Evolutionary conservation across 208 protist species (phyloP), one percentile per base, ranked within the genome.

Genomic region (Trypanosoma grayi): DNA sequence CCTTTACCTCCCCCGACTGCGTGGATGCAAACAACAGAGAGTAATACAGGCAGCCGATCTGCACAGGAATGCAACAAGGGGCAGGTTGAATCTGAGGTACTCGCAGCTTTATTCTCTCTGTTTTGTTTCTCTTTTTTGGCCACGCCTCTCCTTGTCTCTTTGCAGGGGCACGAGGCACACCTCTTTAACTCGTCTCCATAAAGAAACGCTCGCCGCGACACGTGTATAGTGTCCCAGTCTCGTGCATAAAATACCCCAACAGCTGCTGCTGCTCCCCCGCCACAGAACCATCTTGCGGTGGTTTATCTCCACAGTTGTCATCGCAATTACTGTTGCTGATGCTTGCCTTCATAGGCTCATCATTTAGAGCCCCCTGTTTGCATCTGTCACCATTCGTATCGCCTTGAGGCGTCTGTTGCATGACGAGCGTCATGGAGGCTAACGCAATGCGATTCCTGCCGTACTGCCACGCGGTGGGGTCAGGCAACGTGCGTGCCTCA

Each of bases 401-500:
- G 28, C 0, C 37, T 20, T 41, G 41, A n/a, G 46, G 24, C 22
- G 8, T 2, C 11, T 55, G n/a, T 22, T 27, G 46, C 33, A 47
- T 13, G 16, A 79, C 30, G 25, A 41, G 66, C n/a, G 85, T 63
- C 5, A 63, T 48, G 0, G 79, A 87, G 2, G 72, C 84, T 10
- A 91, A 65, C 16, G 63, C 39, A 18, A 87, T 53, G 44, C 78
- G 80, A 50, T 91, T 91, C 24, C 84, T 60, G 10, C 80, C 84
- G 54, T 91, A 87, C 8, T 75, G 75, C 75, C 77, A 91, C 18
- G 78, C 70, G 1, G 67, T 71, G 0, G 40, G 24, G 40, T 81
- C 76, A 4, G 66, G 22, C 13, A 83, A 30, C 14, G 75, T 87
- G 18, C 84, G 84, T 13, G 60, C 61, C 13, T 62, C 58, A 36